Evolutionary conservation across 371 early-diverging fungal species (phyloP).

Genomic region (Basidiobolus meristosporus): DNA sequence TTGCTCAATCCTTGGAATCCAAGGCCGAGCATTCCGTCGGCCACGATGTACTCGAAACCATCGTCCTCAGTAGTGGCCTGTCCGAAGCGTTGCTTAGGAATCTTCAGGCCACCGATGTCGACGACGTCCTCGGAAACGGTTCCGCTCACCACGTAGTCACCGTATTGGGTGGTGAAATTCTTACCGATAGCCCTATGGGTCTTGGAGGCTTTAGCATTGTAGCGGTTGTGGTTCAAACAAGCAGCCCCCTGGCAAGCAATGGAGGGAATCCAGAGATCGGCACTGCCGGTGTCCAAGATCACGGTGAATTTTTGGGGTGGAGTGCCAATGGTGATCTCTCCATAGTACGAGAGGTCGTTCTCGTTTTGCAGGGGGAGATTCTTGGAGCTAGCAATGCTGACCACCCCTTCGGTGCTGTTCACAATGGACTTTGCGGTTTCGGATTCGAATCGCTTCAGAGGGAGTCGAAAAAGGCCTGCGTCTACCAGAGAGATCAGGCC

Average conservation of each 20-base stretch:
- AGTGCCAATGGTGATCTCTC: constrained; percentile 27
- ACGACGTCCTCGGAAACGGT: constrained; percentile 27
- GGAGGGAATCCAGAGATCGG: constrained; percentile 31
- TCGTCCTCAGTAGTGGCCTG: constrained; percentile 19
- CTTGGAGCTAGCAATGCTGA: too few relatives aligned
- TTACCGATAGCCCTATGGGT: constrained; percentile 18
- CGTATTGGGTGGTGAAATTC: constrained; percentile 31
- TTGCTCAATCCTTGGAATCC: constrained; percentile 15
- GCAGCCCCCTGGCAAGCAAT: constrained; percentile 13
- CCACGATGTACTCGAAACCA: constrained; percentile 18
- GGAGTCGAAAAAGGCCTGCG: too few relatives aligned
- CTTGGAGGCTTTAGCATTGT: constrained; percentile 20
- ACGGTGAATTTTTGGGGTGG: constrained; percentile 38
- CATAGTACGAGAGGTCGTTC: too few relatives aligned
- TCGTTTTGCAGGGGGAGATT: too few relatives aligned
- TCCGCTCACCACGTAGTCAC: constrained; percentile 33
- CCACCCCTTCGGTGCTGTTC: too few relatives aligned
- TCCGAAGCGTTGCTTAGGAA: constrained; percentile 26
- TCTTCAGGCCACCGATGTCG: constrained; percentile 15
- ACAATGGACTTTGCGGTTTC: too few relatives aligned
- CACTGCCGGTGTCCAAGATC: constrained; percentile 45
- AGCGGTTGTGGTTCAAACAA: constrained; percentile 30
- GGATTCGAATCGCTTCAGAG: too few relatives aligned
- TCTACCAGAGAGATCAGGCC: too few relatives aligned
- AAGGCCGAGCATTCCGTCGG: constrained; percentile 22